phyloP scores from a whole-genome alignment of 2,329 filamentous ascomycete genomes.

The Clonostachys byssicola region DNA sequence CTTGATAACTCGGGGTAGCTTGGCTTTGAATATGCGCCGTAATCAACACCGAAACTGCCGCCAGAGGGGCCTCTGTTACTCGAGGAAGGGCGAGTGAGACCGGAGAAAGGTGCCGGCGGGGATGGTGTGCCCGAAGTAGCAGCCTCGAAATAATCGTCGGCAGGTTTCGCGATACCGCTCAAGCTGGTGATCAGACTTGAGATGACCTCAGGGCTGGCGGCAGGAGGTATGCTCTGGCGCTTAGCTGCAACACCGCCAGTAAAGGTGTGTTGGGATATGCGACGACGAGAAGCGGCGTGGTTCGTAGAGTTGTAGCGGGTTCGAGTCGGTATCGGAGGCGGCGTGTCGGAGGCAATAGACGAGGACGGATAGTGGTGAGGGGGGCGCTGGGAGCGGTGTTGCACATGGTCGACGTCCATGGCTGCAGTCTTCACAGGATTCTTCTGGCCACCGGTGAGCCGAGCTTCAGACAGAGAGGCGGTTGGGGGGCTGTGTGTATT shows the following conservation, averaged over 20 bases:
- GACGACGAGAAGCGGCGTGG: too few species aligned
- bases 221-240: slow-evolving; percentile 24
- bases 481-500: neutral
- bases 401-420: slow-evolving; percentile 1
- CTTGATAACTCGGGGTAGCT: slow-evolving; percentile 38
- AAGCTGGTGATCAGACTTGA: slow-evolving; percentile 66
- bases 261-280: neutral
- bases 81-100: neutral
- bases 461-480: neutral
- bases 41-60: slow-evolving; percentile 68
- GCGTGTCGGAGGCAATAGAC: neutral
- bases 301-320: slow-evolving; percentile 2
- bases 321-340: slow-evolving; percentile 2
- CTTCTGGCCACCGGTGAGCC: neutral
- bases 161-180: slow-evolving; percentile 63
- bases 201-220: slow-evolving; percentile 64
- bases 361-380: neutral
- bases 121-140: slow-evolving; percentile 10
- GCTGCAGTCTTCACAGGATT: too few species aligned
- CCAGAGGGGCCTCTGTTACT: neutral
- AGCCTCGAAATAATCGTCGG: slow-evolving; percentile 64
- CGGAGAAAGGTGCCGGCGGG: slow-evolving; percentile 26
- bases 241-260: slow-evolving; percentile 2
- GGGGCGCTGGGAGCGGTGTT: neutral
- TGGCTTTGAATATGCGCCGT: slow-evolving; percentile 58